Conservation (phyloP, 805 yeast species). For the Nakazawaea ambrosiae region DNA sequence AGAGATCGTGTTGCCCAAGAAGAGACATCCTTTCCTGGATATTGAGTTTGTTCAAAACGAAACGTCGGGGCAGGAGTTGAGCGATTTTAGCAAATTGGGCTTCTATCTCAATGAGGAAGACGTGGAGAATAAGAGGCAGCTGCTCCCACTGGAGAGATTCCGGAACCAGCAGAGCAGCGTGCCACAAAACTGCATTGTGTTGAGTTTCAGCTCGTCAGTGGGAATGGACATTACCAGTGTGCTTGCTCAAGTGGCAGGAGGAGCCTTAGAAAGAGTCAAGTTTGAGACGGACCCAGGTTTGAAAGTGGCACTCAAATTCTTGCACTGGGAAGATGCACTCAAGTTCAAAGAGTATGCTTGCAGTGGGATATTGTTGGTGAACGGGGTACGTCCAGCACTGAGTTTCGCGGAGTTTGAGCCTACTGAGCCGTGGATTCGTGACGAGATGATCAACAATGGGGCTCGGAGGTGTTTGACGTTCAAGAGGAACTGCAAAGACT, state of each 20-base stretch:
- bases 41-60: neutral
- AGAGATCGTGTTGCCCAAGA: too few species aligned
- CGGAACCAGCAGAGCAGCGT: too few species aligned
- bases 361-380: constrained; percentile 49
- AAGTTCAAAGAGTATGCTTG: constrained; percentile 44
- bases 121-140: too few species aligned
- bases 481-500: constrained; percentile 27
- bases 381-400: constrained; percentile 42
- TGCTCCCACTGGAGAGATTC: too few species aligned
- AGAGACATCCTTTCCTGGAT: neutral
- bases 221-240: constrained; percentile 33
- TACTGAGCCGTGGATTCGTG: constrained; percentile 22
- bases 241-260: constrained; percentile 56
- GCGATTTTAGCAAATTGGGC: too few species aligned
- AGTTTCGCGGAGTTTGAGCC: constrained; percentile 5
- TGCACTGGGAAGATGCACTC: constrained; percentile 45
- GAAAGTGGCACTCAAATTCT: constrained; percentile 24
- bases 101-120: too few species aligned
- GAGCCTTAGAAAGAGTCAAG: constrained; percentile 53
- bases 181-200: too few species aligned
- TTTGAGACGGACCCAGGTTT: constrained; percentile 10
- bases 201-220: too few species aligned
- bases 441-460: constrained; percentile 21
- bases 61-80: neutral
- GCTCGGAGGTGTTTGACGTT: constrained; percentile 53